Conservation (phyloP, 176 grass and related monocot species). For the Chloris gayana region DNA sequence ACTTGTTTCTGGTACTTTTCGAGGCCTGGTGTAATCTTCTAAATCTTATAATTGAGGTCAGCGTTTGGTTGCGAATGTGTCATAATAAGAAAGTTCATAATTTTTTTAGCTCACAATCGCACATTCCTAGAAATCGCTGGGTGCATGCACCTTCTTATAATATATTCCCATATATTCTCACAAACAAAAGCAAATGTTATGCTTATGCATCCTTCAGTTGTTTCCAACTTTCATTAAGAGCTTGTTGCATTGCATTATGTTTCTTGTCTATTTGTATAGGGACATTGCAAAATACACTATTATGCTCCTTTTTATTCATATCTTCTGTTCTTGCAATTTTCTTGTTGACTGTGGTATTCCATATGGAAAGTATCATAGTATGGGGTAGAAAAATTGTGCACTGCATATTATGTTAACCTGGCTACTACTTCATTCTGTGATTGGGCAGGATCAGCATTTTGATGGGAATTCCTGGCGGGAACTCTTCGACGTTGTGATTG, state of each 20-base stretch:
- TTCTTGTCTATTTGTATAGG: neutral
- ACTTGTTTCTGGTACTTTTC: slow-evolving; percentile 2
- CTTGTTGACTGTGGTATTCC: neutral
- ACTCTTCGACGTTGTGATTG: slow-evolving; percentile 99
- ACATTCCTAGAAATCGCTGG: neutral
- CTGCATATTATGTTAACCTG: neutral
- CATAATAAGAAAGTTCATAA: no score
- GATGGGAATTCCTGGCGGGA: slow-evolving; percentile 92
- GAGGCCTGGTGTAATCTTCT: neutral
- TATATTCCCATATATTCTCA: neutral
- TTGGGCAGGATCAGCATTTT: slow-evolving; percentile 63
- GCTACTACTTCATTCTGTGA: slow-evolving; percentile 36
- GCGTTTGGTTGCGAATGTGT: slow-evolving; percentile 13
- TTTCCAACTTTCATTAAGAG: slow-evolving; percentile 14
- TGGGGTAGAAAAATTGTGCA: no score
- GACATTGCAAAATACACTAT: neutral
- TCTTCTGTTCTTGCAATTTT: slow-evolving; percentile 4
- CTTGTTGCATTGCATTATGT: slow-evolving; percentile 3
- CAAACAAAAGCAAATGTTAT: slow-evolving; percentile 1
- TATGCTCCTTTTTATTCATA: neutral
- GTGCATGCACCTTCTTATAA: neutral
- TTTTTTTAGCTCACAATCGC: neutral
- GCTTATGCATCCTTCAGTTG: neutral
- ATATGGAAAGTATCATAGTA: neutral
- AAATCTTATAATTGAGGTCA: neutral